Conservation (phyloP, 345 rosid species). For the Citrus medica region DNA sequence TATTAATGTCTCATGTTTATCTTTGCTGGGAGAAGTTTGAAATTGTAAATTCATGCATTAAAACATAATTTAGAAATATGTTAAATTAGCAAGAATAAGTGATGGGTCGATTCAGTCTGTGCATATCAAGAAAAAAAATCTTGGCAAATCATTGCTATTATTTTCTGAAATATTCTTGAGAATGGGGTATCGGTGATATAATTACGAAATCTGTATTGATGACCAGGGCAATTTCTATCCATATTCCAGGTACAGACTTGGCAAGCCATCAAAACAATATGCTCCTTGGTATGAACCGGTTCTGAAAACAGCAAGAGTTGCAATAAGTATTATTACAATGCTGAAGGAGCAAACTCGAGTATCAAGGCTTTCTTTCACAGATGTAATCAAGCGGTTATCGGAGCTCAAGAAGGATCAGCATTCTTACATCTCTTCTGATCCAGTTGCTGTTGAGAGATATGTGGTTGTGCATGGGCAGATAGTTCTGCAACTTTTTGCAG, state of each 20-base stretch:
- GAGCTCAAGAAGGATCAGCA: slow-evolving; percentile 40
- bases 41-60: neutral
- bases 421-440: slow-evolving; percentile 63
- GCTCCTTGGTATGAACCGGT: slow-evolving; percentile 73
- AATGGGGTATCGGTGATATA: neutral
- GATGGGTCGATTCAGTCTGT: neutral
- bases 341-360: slow-evolving; percentile 54
- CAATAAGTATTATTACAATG: slow-evolving; percentile 56
- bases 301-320: slow-evolving; percentile 67
- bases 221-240: neutral
- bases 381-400: slow-evolving; percentile 49
- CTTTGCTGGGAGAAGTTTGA: neutral
- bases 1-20: neutral
- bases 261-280: slow-evolving; percentile 78
- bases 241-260: slow-evolving; percentile 78
- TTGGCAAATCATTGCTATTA: neutral
- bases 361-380: slow-evolving; percentile 57
- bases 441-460: slow-evolving; percentile 59
- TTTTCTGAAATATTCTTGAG: neutral
- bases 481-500: slow-evolving; percentile 65
- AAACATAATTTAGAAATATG: neutral
- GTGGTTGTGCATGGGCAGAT: slow-evolving; percentile 84
- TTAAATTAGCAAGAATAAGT: neutral
- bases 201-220: neutral
- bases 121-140: neutral